A percentile compares a stretch with the other conserved stretches of the same genome.
Evolutionary conservation across 163 green algal species (phyloP).

Genomic region (Smithsoniella earleae): DNA sequence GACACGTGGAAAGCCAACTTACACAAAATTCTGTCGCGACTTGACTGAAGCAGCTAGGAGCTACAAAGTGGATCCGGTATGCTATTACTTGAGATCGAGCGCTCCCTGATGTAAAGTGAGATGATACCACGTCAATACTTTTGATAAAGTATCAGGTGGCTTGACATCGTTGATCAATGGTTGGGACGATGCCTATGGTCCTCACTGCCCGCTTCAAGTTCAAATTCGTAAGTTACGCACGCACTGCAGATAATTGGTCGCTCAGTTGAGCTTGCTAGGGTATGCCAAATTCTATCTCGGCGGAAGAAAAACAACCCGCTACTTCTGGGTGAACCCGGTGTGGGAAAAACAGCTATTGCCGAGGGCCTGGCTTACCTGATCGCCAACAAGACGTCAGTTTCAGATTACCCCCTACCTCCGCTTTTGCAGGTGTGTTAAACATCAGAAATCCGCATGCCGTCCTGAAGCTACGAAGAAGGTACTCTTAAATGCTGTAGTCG

Average conservation of each 20-base stretch:
- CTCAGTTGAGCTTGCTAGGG: conserved; percentile 67
- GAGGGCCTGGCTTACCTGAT: conserved; percentile 76
- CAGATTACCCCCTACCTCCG: neutral
- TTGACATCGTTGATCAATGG: neutral
- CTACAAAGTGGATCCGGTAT: neutral
- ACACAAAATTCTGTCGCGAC: neutral
- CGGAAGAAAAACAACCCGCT: conserved; percentile 89
- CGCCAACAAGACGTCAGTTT: conserved; percentile 32
- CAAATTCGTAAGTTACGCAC: neutral
- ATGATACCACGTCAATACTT: neutral
- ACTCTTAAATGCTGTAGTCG: neutral
- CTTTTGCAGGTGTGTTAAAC: conserved; percentile 1
- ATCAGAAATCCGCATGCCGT: neutral
- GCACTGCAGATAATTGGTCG: conserved; percentile 62
- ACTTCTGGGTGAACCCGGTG: conserved; percentile 81
- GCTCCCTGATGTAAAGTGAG: neutral
- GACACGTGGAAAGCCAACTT: neutral
- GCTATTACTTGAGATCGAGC: neutral
- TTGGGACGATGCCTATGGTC: neutral
- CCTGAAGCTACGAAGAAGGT: neutral
- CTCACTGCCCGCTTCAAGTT: neutral
- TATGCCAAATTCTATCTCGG: conserved; percentile 78
- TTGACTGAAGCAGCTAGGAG: neutral
- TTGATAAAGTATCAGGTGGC: neutral
- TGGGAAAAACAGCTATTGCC: conserved; percentile 91